Percentiles rank a stretch among this genome's conserved stretches.
Conservation (phyloP, 2,329 filamentous ascomycete genomes). For the Arthrobotrys megalospora region DNA sequence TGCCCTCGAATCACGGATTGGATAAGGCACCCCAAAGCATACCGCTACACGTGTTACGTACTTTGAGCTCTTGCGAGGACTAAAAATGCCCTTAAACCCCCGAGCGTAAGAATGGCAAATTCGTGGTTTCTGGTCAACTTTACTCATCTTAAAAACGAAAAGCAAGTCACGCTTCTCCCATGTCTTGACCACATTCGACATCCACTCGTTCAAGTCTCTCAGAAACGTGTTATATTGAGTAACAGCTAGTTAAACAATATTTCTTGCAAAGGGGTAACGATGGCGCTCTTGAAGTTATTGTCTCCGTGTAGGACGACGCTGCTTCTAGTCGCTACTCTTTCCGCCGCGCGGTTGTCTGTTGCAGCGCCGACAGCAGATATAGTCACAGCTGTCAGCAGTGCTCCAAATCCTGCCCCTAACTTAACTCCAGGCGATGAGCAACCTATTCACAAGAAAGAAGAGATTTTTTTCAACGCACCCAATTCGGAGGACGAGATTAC, state of each 20-base stretch:
- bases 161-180: slow-evolving; percentile 32
- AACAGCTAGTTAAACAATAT: slow-evolving; percentile 10
- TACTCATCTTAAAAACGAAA: not conserved
- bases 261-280: not conserved
- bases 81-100: slow-evolving; percentile 23
- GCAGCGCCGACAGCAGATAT: slow-evolving; percentile 38
- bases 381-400: slow-evolving; percentile 43
- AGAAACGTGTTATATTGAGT: slow-evolving; percentile 25
- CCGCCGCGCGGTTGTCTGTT: not conserved
- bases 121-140: not conserved
- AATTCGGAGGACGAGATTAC: not conserved
- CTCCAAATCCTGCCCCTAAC: slow-evolving; percentile 37
- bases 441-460: not conserved
- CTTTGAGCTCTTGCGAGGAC: slow-evolving; percentile 49
- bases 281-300: slow-evolving; percentile 2
- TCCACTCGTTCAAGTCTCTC: slow-evolving; percentile 17
- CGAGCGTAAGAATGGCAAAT: slow-evolving; percentile 10
- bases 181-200: slow-evolving; percentile 23
- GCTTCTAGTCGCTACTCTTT: slow-evolving; percentile 23
- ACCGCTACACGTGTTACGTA: slow-evolving; percentile 40
- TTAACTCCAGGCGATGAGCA: not conserved
- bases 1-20: slow-evolving; percentile 25
- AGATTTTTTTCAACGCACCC: not conserved
- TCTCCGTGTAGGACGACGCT: not conserved
- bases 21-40: not conserved